phyloP scores from a whole-genome alignment of 31 red algal species.

The Odonthalia washingtoniensis region DNA sequence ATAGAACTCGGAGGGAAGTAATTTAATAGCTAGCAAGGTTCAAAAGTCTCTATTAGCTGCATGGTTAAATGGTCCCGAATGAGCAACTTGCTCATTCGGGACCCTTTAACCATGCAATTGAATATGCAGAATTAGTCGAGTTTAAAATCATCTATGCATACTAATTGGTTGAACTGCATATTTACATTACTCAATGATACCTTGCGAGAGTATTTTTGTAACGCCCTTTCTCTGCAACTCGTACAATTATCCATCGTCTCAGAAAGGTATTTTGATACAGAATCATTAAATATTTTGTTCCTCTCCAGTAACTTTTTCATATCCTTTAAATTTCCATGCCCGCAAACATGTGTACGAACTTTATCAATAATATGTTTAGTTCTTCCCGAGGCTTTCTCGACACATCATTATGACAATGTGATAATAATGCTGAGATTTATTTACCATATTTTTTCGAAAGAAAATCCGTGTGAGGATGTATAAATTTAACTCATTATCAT shows the following conservation, averaged over 20 bases:
- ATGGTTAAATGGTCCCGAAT: neutral
- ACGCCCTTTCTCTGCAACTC: neutral
- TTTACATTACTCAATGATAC: slow-evolving; percentile 31
- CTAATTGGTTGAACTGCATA: slow-evolving; percentile 32
- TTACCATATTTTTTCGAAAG: too few species aligned
- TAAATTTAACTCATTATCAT: too few species aligned
- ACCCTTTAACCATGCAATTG: slow-evolving; percentile 35
- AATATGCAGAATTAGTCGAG: slow-evolving; percentile 20
- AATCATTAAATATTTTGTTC: slow-evolving; percentile 38
- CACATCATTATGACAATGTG: too few species aligned
- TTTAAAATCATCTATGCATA: slow-evolving; percentile 47
- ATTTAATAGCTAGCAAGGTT: slow-evolving; percentile 8
- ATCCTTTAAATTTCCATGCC: slow-evolving; percentile 19
- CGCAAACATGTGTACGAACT: slow-evolving; percentile 45
- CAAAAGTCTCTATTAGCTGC: slow-evolving; percentile 10
- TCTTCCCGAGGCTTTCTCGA: too few species aligned
- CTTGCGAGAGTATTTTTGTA: neutral
- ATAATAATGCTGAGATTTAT: too few species aligned
- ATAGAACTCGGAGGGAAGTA: slow-evolving; percentile 17
- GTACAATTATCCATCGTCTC: slow-evolving; percentile 7
- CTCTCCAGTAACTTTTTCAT: slow-evolving; percentile 24
- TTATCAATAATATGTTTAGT: slow-evolving; percentile 55
- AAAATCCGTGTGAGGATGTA: too few species aligned
- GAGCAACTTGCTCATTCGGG: slow-evolving; percentile 2
- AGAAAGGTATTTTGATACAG: slow-evolving; percentile 1